Base-by-base conservation (phyloP, 2,329 filamentous ascomycete species). In the Uncinocarpus reesii region DNA sequence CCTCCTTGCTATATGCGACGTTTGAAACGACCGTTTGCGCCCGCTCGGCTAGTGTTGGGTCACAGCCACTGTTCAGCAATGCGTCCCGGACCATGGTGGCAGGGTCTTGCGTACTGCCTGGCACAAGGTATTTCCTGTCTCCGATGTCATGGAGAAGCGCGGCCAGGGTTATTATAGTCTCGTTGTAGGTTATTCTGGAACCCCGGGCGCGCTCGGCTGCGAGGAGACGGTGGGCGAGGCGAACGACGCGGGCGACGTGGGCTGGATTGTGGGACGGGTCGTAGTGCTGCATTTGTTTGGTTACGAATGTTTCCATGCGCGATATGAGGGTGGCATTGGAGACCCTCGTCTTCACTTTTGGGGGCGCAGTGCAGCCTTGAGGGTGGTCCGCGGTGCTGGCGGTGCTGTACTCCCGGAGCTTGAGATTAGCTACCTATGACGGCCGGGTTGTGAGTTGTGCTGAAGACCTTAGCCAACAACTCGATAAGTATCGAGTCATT, bases 101-200 rank as follows among this genome's bases (percentile, higher is more conserved):
- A 6, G 61, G 58, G 44, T 61, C 46, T 29, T 42, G 48, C 16
- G 60, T 52, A 49, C 65, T 53, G 53, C 59, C 56, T 7, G 62
- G 58, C 18, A 63, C 53, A 0, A 81, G 65, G 64, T 94, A 94
- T 68, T 94, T 95, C 64, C 77, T 80, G 68, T 95, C 89, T 52
- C 85, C 86, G 15, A 94, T 81, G 58, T 95, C 89, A 68, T 95
- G 89, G n/a, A 90, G 75, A 3, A 89, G 74, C 1, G 84, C 85
- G 1, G 79, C 72, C 21, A 93, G 79, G 23, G 78, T 78, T 54
- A 92, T 72, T 21, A 80, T 65, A 8, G 71, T 68, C 3, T 67
- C 68, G 61, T 85, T 73, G 57, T 73, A 73, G 15, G 13, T 21
- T 32, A 46, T 36, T 6, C n/a, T 23, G 54, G 42, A 10, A 45